Conservation (phyloP, 805 yeast genomes). For the Zygoascus tannicola region DNA sequence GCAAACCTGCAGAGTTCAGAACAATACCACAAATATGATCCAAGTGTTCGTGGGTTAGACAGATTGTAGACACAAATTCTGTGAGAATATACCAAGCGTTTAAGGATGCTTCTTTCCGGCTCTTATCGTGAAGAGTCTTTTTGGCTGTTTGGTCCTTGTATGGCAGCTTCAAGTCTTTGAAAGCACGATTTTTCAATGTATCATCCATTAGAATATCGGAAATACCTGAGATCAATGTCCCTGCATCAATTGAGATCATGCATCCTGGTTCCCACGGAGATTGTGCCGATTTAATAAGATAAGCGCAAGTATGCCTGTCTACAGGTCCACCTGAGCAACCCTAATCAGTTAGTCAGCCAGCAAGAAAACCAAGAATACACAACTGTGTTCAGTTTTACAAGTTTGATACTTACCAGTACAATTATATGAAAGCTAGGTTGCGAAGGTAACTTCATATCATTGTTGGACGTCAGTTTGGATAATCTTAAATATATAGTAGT, state of each 20-base stretch:
- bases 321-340: slow-evolving; percentile 86
- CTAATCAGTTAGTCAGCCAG: slow-evolving; percentile 8
- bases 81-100: slow-evolving; percentile 22
- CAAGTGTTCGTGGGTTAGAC: slow-evolving; percentile 72
- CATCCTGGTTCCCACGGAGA: slow-evolving; percentile 35
- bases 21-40: slow-evolving; percentile 69
- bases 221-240: slow-evolving; percentile 56
- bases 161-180: slow-evolving; percentile 1
- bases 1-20: slow-evolving; percentile 57
- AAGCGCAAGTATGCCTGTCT: slow-evolving; percentile 60
- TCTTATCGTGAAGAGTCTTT: slow-evolving; percentile 4
- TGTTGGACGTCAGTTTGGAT: no score
- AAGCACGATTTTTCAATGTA: neutral
- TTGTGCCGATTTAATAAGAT: slow-evolving; percentile 49
- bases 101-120: neutral
- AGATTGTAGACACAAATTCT: slow-evolving; percentile 22
- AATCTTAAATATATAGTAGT: no score
- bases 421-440: neutral
- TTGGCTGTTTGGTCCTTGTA: no score
- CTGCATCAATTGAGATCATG: slow-evolving; percentile 67
- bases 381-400: no score
- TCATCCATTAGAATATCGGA: slow-evolving; percentile 31
- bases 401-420: neutral
- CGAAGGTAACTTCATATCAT: neutral
- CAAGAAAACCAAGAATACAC: no score